Evolutionary conservation across 2,329 filamentous ascomycete genomes (phyloP), one percentile per base, ranked within the genome.

Genomic region (Colletotrichum lupini): DNA sequence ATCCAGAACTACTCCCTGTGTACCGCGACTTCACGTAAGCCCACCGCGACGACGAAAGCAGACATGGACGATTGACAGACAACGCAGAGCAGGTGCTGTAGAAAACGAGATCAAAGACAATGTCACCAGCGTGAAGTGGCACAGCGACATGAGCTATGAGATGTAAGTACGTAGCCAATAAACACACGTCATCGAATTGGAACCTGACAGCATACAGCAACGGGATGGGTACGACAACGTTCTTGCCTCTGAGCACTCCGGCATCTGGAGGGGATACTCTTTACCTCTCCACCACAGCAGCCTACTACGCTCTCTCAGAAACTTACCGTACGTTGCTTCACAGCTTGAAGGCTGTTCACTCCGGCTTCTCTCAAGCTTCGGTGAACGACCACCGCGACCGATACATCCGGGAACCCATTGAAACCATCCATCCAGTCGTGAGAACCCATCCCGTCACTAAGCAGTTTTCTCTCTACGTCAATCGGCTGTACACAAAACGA

Each of bases 351-450:
- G 42, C 42, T 49, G 42, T 49, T 49, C 19, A 49, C 19, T 49
- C 42, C 3, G 42, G 42, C 42, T 49, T 49, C 19, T 49, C 42
- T n/a, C 19, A 49, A 49, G 42, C 42, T 22, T 49, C 42, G 42
- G 42, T 49, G 42, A n/a, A 49, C 42, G 42, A n/a, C 19, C 8
- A 49, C 19, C 42, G 42, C 16, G 42, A 49, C 42, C 32, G 67
- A 2, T 52, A 66, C 35, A 70, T 52, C 12, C 65, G 67, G 14
- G 67, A 70, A 24, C 67, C 60, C 3, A 59, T 70, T 11, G 67
- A 57, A 26, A 58, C 60, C 0, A 53, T 70, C 1, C 67, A 70
- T 12, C 67, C 67, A 2, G 42, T 70, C 4, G 42, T 70, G 9
- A 52, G 52, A 22, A 28, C 26, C 12, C 60, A 70, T 22, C 60